Evolutionary conservation across 2,329 filamentous ascomycete genomes (phyloP), one percentile per base, ranked within the genome.

Genomic region (Fusarium clavum): DNA sequence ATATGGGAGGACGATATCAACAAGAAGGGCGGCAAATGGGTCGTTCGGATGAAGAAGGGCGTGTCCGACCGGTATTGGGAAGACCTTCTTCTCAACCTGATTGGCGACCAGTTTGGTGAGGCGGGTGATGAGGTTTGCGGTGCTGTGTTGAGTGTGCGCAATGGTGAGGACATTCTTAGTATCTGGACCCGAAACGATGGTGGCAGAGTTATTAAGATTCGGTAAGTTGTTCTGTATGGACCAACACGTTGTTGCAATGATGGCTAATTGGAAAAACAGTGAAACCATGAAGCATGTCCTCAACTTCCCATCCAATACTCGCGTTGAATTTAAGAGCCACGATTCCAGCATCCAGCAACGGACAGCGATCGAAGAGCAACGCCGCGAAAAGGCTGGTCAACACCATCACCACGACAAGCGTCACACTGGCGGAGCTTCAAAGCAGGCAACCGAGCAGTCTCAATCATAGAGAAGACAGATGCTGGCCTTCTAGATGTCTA

Each of bases 1-100:
- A 96, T 99, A 74, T 99, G 96, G 96, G 96, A 99, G 81, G 96
- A 99, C 75, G 94, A 97, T 48, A 94, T 97, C 79, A 99, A 99
- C 83, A 96, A 94, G 81, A 92, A 91, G 73, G 96, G 96, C 57
- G 96, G 96, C 54, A 99, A 99, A 83, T 99, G 95, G 95, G 94
- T 98, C 71, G 91, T 99, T 79, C 88, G 95, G 72, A 84, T 99
- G 79, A 98, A 97, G 88, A 99, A 99, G 85, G 96, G 96, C 27
- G 93, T 99, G 22, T 93, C 94, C 20, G 96, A 98, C 81, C 90
- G 95, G 58, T 98, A 97, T 81, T 99, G 96, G 94, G 96, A 99
- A 83, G 93, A 98, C 77, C 85, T 98, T 52, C 84, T 98, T 64
- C 85, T 98, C 75, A 94, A 94, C 27, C 92, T 98, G 75, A 90